Conservation (phyloP, 805 yeast genomes). For the Candida berthetii region DNA sequence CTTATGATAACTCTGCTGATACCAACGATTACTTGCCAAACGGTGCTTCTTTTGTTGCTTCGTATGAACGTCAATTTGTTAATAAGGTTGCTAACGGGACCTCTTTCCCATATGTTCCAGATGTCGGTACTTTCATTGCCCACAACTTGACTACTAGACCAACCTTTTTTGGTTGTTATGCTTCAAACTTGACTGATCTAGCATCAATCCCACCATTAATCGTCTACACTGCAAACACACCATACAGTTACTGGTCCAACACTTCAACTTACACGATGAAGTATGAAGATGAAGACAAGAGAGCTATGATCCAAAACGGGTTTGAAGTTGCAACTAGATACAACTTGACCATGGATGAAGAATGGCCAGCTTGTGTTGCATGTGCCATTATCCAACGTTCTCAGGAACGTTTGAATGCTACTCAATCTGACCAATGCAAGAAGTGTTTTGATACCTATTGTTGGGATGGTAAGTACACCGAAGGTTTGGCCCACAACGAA, state of each 20-base stretch:
- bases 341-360: conserved; percentile 60
- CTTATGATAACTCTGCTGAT: conserved; percentile 65
- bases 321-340: conserved; percentile 61
- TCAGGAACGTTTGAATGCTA: conserved; percentile 57
- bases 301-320: conserved; percentile 64
- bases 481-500: too few species aligned
- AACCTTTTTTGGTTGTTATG: conserved; percentile 79
- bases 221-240: conserved; percentile 72
- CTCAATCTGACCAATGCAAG: conserved; percentile 61
- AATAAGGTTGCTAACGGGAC: conserved; percentile 45
- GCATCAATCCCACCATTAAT: conserved; percentile 62
- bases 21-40: conserved; percentile 57
- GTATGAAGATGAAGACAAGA: conserved; percentile 51
- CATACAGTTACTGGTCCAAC: conserved; percentile 59
- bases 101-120: conserved; percentile 80
- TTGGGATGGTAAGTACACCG: conserved; percentile 49
- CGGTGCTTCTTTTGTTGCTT: conserved; percentile 51
- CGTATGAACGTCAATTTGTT: conserved; percentile 54
- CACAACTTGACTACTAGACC: conserved; percentile 62
- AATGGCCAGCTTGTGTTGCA: conserved; percentile 71
- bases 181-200: conserved; percentile 51
- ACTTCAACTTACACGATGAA: conserved; percentile 67
- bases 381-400: conserved; percentile 81
- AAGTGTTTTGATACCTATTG: conserved; percentile 69
- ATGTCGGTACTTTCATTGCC: conserved; percentile 48